Percentiles rank a stretch among this genome's conserved stretches.
Conservation (phyloP, 768 basidiomycete genomes). For the Auriscalpium orientale region DNA sequence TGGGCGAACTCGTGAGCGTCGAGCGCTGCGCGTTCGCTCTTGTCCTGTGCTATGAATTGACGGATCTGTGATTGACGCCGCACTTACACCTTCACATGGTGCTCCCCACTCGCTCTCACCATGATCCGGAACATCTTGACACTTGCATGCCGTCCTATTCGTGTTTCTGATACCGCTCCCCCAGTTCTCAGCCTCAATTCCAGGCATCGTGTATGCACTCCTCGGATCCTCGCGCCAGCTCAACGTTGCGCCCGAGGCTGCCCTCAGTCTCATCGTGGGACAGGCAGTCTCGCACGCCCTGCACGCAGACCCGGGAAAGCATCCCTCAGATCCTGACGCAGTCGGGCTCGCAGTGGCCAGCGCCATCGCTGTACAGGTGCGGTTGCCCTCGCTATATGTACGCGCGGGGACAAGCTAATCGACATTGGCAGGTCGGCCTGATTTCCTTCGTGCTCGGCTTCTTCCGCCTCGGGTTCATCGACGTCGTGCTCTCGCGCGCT, state of each 20-base stretch:
- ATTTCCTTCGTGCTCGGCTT: constrained; percentile 83
- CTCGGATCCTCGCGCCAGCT: constrained; percentile 79
- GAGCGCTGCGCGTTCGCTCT: neutral
- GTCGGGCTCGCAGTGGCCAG: constrained; percentile 67
- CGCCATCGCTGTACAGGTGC: constrained; percentile 76
- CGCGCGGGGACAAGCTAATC: neutral
- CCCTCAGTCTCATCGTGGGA: constrained; percentile 79
- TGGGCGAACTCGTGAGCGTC: neutral
- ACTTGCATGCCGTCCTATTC: neutral
- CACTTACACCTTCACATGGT: too few species aligned
- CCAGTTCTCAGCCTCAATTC: constrained; percentile 80
- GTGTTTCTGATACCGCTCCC: neutral
- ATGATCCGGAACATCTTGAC: too few species aligned
- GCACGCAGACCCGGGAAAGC: constrained; percentile 21
- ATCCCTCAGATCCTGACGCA: constrained; percentile 35
- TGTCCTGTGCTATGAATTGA: neutral
- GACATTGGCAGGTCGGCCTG: constrained; percentile 58
- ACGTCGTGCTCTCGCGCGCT: constrained; percentile 87
- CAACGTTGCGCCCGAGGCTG: constrained; percentile 84
- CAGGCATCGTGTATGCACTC: constrained; percentile 84
- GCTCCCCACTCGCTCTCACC: too few species aligned
- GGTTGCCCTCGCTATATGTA: constrained; percentile 4
- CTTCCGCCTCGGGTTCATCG: constrained; percentile 85
- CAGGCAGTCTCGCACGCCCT: constrained; percentile 74
- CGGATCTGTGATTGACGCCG: too few species aligned